Conservation (phyloP, 2,329 filamentous ascomycete species). For the Clarireedia sp. region DNA sequence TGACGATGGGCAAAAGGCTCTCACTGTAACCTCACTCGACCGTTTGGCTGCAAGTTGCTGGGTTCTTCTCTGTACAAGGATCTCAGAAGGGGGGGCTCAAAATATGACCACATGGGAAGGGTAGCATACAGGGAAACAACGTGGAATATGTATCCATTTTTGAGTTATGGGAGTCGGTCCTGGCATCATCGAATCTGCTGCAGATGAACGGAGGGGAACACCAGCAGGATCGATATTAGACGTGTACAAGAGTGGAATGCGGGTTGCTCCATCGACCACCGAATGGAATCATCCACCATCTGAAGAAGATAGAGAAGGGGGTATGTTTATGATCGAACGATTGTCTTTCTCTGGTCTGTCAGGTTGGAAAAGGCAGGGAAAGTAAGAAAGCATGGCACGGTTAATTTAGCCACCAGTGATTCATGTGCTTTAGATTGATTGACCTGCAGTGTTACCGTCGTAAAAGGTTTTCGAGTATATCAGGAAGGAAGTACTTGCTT, state of each 20-base stretch:
- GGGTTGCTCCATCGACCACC: neutral
- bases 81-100: neutral
- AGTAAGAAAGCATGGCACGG: too few relatives aligned
- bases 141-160: neutral
- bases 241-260: neutral
- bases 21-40: constrained; percentile 4
- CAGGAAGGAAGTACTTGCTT: neutral
- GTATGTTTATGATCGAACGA: too few relatives aligned
- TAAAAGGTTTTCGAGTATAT: neutral
- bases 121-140: constrained; percentile 4
- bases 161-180: neutral
- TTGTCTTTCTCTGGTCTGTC: too few relatives aligned
- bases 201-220: neutral
- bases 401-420: neutral
- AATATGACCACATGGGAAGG: constrained; percentile 4
- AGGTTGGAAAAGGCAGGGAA: too few relatives aligned
- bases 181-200: neutral
- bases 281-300: too few relatives aligned
- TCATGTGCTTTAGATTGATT: neutral
- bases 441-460: neutral
- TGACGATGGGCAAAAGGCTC: neutral
- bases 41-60: constrained; percentile 1
- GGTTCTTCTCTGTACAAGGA: neutral
- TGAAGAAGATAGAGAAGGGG: too few relatives aligned
- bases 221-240: neutral